phyloP scores from a whole-genome alignment of 257 asterid species.

The Coffea canephora region DNA sequence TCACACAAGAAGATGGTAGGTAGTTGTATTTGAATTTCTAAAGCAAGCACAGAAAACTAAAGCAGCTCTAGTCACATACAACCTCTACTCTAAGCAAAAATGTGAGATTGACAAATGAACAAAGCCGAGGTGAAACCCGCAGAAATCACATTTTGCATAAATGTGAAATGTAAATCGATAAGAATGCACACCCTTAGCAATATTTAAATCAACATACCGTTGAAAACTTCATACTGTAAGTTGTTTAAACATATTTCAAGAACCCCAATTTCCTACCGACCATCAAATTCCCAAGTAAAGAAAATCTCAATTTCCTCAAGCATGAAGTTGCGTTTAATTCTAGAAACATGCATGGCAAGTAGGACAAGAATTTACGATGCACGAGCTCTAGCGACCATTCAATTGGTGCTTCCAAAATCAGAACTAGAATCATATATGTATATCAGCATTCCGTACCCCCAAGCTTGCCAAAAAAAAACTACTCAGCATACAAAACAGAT shows the following conservation, averaged over 20 bases:
- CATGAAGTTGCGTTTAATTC: too few relatives aligned
- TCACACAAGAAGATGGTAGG: neutral
- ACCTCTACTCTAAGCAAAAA: neutral
- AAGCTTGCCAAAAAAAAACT: too few relatives aligned
- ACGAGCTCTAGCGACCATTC: neutral
- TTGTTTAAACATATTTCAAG: neutral
- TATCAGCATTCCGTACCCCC: too few relatives aligned
- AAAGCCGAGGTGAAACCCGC: neutral
- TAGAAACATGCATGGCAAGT: neutral
- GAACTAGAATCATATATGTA: neutral
- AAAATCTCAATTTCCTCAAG: neutral
- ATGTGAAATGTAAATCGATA: neutral
- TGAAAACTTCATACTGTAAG: neutral
- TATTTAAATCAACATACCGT: neutral
- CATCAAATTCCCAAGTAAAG: neutral
- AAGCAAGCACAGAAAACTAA: neutral
- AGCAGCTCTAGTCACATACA: neutral
- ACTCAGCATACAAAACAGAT: too few relatives aligned
- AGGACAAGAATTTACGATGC: neutral
- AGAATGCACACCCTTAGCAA: neutral
- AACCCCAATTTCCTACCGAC: slow-evolving; percentile 6
- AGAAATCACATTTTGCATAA: neutral
- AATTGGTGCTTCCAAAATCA: neutral
- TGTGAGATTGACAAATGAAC: neutral
- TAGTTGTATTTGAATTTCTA: neutral